Conservation (phyloP, 331 rosid species). For the Ulmus americana region DNA sequence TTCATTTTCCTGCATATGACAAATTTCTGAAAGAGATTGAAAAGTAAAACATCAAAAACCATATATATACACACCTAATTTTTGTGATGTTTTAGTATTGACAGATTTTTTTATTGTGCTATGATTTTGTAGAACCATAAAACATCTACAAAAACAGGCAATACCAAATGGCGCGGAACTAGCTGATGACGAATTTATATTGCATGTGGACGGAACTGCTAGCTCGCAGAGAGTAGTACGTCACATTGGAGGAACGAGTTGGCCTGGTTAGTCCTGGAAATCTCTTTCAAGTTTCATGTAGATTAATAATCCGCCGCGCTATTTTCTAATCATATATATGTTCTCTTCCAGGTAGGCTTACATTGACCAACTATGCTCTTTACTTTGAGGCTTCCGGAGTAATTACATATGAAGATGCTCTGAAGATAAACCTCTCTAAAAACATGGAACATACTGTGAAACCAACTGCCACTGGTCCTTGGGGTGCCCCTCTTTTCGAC, state of each 20-base stretch:
- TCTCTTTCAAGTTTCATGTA: background rate
- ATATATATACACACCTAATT: background rate
- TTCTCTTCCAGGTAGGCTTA: slow-evolving; percentile 71
- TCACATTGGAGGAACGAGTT: slow-evolving; percentile 77
- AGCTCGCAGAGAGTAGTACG: slow-evolving; percentile 76
- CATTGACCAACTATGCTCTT: slow-evolving; percentile 74
- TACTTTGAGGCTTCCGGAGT: slow-evolving; percentile 89
- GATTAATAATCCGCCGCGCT: background rate
- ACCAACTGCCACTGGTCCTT: slow-evolving; percentile 77
- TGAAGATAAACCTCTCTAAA: slow-evolving; percentile 66
- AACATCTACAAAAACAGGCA: slow-evolving; percentile 58
- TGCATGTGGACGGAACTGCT: slow-evolving; percentile 95
- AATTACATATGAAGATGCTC: slow-evolving; percentile 62
- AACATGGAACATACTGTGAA: slow-evolving; percentile 48
- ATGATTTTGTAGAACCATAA: slow-evolving; percentile 41
- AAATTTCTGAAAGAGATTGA: slow-evolving; percentile 60
- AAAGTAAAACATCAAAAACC: slow-evolving; percentile 39
- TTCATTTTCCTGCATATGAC: slow-evolving; percentile 80
- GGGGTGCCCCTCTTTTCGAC: slow-evolving; percentile 95
- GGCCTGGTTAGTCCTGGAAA: slow-evolving; percentile 72
- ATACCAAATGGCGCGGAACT: slow-evolving; percentile 67
- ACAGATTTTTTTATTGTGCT: background rate
- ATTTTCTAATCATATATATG: background rate
- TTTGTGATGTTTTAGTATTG: too few species aligned
- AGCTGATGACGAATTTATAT: slow-evolving; percentile 65